Percentiles rank a stretch among this genome's conserved stretches.
These are phyloP conservation scores for Hypericum androsaemum DNA, from an alignment of 345 rosid genomes.

Conservation along the genomic window DNA sequence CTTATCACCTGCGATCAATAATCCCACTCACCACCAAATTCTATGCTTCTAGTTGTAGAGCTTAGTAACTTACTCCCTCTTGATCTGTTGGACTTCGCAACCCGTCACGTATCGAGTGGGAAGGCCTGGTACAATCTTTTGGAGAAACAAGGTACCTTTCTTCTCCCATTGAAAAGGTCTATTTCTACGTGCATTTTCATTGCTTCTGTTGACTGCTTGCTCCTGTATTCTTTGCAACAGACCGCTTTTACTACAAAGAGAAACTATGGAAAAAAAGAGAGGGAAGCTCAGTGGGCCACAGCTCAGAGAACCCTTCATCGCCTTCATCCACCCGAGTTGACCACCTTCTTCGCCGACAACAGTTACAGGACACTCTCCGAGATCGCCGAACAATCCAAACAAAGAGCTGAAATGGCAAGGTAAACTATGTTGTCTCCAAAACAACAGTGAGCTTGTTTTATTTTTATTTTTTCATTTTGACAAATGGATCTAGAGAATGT, in stretches of 20 bases:
- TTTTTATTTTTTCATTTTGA: too few species aligned
- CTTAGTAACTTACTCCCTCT: slow-evolving; percentile 62
- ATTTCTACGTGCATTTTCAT: background rate
- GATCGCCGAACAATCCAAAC: slow-evolving; percentile 95
- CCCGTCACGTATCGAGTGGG: slow-evolving; percentile 60
- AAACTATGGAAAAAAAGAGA: slow-evolving; percentile 80
- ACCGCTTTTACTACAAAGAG: slow-evolving; percentile 87
- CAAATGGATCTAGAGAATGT: too few species aligned
- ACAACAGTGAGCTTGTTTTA: too few species aligned
- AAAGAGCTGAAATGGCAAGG: slow-evolving; percentile 96
- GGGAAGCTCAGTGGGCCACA: slow-evolving; percentile 94
- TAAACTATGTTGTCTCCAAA: too few species aligned
- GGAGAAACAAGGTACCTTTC: slow-evolving; percentile 58
- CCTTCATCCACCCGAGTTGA: slow-evolving; percentile 62
- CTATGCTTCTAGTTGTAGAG: slow-evolving; percentile 85
- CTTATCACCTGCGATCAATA: too few species aligned
- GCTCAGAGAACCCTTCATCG: slow-evolving; percentile 93
- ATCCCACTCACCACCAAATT: too few species aligned
- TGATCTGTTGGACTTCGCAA: slow-evolving; percentile 59
- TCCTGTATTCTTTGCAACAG: slow-evolving; percentile 15
- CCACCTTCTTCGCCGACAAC: slow-evolving; percentile 44
- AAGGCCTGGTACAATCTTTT: slow-evolving; percentile 72
- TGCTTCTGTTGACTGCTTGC: slow-evolving; percentile 1
- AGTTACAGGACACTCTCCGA: slow-evolving; percentile 81
- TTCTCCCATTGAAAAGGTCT: slow-evolving; percentile 53